Evolutionary conservation across 352 stramenopile genomes (phyloP).

Genomic region (Phytophthora hybrid): DNA sequence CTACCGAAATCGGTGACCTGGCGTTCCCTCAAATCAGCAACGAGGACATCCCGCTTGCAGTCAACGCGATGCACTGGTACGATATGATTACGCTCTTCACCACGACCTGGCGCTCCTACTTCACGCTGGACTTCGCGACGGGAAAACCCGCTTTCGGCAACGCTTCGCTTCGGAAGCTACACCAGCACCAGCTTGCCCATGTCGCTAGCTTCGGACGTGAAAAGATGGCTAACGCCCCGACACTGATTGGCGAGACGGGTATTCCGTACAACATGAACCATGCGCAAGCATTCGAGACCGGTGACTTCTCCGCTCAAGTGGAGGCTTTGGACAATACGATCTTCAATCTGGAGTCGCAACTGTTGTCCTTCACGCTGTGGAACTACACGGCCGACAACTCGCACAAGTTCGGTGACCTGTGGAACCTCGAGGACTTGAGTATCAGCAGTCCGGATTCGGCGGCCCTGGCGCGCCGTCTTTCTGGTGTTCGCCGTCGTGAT

Average conservation of each 20-base stretch:
- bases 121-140: conserved; percentile 70
- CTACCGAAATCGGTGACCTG: conserved; percentile 62
- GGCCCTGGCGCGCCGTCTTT: conserved; percentile 23
- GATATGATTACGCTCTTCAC: conserved; percentile 88
- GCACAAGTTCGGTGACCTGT: conserved; percentile 75
- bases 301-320: conserved; percentile 56
- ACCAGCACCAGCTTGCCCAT: conserved; percentile 61
- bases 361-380: conserved; percentile 88
- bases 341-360: conserved; percentile 60
- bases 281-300: conserved; percentile 46
- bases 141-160: conserved; percentile 70
- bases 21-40: conserved; percentile 68
- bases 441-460: conserved; percentile 65
- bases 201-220: conserved; percentile 55
- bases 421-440: conserved; percentile 88
- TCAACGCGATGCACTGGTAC: conserved; percentile 92
- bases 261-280: conserved; percentile 70
- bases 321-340: conserved; percentile 72
- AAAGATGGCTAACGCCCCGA: conserved; percentile 54
- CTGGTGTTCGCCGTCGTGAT: conserved; percentile 44
- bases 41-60: conserved; percentile 55
- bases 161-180: conserved; percentile 53
- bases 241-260: conserved; percentile 68
- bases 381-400: conserved; percentile 85
- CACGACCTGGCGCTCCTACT: conserved; percentile 71